Evolutionary conservation across 306 rosid species (phyloP), one percentile per base, ranked within the genome.

Genomic region (Oxytropis ochrocephala): DNA sequence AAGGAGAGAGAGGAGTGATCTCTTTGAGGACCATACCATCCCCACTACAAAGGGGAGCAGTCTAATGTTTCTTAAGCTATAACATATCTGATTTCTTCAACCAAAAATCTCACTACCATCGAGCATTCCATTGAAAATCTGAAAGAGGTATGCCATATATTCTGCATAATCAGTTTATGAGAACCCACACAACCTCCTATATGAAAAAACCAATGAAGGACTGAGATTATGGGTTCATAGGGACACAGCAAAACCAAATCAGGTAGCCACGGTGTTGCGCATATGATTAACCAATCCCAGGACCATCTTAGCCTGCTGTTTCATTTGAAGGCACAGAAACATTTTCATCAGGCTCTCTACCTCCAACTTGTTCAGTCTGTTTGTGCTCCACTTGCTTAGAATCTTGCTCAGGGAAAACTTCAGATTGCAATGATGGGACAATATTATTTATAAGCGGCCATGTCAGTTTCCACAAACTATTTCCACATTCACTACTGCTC

Each of bases 381-480:
- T 78, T 73, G 10, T 65, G 74, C 70, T 76, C 75, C 58, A 78
- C 32, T 36, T 71, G 81, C 78, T 85, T 85, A 11, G 70, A 81
- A 69, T 73, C 82, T 78, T 85, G 91, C 75, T 84, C 85, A 0
- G 91, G 90, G 78, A 90, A 94, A 42, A 94, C 88, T 75, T 88
- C 98, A 2, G 91, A 78, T 74, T 90, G 90, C 86, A 94, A 84
- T 2, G 89, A 76, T 0, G 94, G 87, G 33, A 85, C 73, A 42
- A 94, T 82, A 18, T 81, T 88, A 71, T 88, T 90, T 52, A 87
- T 86, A 73, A 85, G 88, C 59, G 69, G 70, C 97, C 95, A 94
- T 62, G 98, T 94, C 77, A 84, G 48, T 70, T 94, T 90, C 96
- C 95, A 90, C 75, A 94, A 77, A 84, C 96, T 84, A 66, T 83